Evolutionary conservation across 345 rosid species (phyloP).

Genomic region (Eucalyptus microcorys): DNA sequence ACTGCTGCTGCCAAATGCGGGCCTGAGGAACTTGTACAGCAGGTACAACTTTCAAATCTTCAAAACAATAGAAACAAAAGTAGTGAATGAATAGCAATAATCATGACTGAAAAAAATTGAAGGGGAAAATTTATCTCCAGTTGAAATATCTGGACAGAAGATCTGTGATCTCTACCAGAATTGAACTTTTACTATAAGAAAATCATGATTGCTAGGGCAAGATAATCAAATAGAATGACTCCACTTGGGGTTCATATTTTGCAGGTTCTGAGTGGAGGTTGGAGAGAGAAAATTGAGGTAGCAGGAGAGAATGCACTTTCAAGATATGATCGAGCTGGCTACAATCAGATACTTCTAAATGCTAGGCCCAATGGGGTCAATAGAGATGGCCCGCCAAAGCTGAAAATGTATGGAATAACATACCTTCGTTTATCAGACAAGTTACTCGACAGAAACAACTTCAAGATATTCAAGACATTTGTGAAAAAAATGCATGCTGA

Average conservation of each 20-base stretch:
- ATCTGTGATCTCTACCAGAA: background rate
- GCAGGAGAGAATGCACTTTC: conserved; percentile 84
- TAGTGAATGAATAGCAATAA: background rate
- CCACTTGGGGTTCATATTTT: background rate
- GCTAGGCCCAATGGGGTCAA: conserved; percentile 71
- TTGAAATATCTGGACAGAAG: background rate
- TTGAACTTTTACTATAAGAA: background rate
- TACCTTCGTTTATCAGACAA: conserved; percentile 57
- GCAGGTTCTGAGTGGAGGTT: conserved; percentile 72
- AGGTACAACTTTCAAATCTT: conserved; percentile 14
- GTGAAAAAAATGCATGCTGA: conserved; percentile 83
- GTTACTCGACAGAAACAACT: conserved; percentile 29
- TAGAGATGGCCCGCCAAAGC: conserved; percentile 33
- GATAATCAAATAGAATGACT: background rate
- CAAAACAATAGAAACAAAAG: background rate
- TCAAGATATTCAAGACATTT: conserved; percentile 49
- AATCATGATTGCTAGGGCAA: background rate
- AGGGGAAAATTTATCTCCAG: background rate
- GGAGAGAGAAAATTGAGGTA: conserved; percentile 65
- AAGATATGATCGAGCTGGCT: conserved; percentile 52
- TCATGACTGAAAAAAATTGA: background rate
- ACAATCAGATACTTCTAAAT: conserved; percentile 70
- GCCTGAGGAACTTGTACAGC: conserved; percentile 78
- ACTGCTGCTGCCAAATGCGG: conserved; percentile 45
- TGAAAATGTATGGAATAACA: conserved; percentile 57